Evolutionary conservation across 129 eudicot species (phyloP).

Genomic region (Cynara cardunculus): DNA sequence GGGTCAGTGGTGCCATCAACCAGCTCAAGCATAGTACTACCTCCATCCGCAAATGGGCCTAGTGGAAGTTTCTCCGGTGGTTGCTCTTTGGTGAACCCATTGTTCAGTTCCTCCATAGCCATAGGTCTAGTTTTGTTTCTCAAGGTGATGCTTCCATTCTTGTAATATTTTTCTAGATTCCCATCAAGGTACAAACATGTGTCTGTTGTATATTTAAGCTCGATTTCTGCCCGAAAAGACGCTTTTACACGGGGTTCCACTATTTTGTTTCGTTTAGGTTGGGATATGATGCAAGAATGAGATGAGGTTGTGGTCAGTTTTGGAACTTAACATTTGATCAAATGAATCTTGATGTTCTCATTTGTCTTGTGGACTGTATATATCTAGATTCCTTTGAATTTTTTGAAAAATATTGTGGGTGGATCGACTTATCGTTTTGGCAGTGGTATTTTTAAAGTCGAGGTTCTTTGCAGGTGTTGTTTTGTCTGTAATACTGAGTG

Average conservation of each 20-base stretch:
- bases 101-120: constrained; percentile 30
- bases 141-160: constrained; percentile 30
- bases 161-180: constrained; percentile 22
- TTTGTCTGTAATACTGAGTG: not conserved
- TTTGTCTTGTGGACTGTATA: constrained; percentile 10
- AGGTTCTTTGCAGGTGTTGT: constrained; percentile 7
- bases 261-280: constrained; percentile 3
- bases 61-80: constrained; percentile 48
- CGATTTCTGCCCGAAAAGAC: constrained; percentile 18
- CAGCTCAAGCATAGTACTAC: constrained; percentile 37
- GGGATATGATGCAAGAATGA: constrained; percentile 9
- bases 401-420: constrained; percentile 18
- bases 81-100: constrained; percentile 35
- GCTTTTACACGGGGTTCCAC: constrained; percentile 16
- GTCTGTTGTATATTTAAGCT: constrained; percentile 31
- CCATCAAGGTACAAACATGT: constrained; percentile 10
- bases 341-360: constrained; percentile 4
- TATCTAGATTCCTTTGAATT: not conserved
- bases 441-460: not conserved
- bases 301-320: constrained; percentile 28
- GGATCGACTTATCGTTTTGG: not conserved
- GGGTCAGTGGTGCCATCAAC: constrained; percentile 59
- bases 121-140: constrained; percentile 35
- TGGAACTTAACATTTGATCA: constrained; percentile 18
- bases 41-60: constrained; percentile 70